A percentile compares a stretch with the other conserved stretches of the same genome.
Conservation (phyloP, 257 asterid genomes). For the Solanum ossicruentum region DNA sequence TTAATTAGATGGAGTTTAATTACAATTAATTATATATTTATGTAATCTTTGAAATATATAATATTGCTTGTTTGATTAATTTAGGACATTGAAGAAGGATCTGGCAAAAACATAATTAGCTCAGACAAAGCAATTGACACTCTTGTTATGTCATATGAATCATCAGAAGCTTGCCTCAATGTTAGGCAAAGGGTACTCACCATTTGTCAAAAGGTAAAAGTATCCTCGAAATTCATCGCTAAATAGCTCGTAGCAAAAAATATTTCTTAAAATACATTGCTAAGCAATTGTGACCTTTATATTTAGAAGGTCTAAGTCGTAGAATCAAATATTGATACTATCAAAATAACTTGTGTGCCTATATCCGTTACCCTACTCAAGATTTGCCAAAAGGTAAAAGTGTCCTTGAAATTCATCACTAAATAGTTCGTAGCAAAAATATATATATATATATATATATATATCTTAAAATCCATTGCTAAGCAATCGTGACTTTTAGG, state of each 20-base stretch:
- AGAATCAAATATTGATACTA: no score
- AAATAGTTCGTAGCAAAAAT: not conserved
- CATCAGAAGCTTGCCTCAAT: slow-evolving; percentile 20
- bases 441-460: no score
- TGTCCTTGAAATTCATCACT: not conserved
- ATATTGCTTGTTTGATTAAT: not conserved
- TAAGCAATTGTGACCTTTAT: not conserved
- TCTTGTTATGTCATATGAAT: slow-evolving; percentile 30
- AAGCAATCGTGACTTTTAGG: not conserved
- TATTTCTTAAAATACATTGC: not conserved
- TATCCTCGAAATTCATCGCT: not conserved
- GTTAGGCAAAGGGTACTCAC: slow-evolving; percentile 13
- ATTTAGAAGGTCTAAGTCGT: no score
- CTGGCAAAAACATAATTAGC: slow-evolving; percentile 8
- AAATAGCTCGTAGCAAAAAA: not conserved
- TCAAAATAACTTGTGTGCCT: no score
- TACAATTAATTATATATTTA: not conserved
- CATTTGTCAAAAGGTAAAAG: slow-evolving; percentile 22
- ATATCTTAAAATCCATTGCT: not conserved
- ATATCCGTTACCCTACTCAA: not conserved
- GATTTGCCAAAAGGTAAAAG: slow-evolving; percentile 22
- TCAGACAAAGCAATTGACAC: slow-evolving; percentile 28
- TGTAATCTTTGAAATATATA: not conserved
- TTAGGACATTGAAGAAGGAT: slow-evolving; percentile 50
- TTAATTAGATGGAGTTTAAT: not conserved